These are phyloP conservation scores for Globisporangium abappressorium DNA, from an alignment of 352 stramenopile genomes.

Conservation along the genomic window DNA sequence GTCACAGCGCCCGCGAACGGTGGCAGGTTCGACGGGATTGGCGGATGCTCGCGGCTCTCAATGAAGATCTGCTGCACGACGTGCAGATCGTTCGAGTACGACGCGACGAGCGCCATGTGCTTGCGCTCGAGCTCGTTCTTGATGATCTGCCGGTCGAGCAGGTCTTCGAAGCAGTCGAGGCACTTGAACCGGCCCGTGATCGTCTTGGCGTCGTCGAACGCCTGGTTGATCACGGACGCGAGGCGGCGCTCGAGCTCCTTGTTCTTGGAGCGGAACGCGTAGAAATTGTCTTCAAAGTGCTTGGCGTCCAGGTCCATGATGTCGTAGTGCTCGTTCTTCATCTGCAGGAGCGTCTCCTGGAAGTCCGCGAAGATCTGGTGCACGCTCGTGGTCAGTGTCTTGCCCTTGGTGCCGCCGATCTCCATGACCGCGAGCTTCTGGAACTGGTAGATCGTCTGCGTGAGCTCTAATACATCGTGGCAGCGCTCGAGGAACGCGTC, in stretches of 20 bases:
- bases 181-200: constrained; percentile 88
- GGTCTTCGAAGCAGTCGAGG: constrained; percentile 89
- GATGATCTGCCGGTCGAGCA: constrained; percentile 82
- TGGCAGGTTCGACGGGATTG: constrained; percentile 86
- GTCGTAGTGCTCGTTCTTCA: constrained; percentile 86
- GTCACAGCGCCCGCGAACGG: constrained; percentile 89
- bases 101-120: constrained; percentile 72
- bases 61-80: constrained; percentile 89
- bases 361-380: constrained; percentile 89
- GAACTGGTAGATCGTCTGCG: constrained; percentile 89
- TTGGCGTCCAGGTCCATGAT: constrained; percentile 89
- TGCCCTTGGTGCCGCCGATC: constrained; percentile 91
- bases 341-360: constrained; percentile 62
- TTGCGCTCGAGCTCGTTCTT: constrained; percentile 90
- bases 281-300: constrained; percentile 91
- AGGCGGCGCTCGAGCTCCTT: constrained; percentile 88
- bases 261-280: constrained; percentile 85
- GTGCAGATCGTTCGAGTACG: constrained; percentile 80
- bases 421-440: constrained; percentile 86
- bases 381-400: constrained; percentile 88
- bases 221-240: constrained; percentile 88
- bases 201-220: constrained; percentile 91
- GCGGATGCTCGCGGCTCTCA: constrained; percentile 81
- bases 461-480: constrained; percentile 89
- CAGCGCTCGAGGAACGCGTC: constrained; percentile 91